These are phyloP conservation scores for Trichophyton verrucosum DNA, from an alignment of 2,329 filamentous ascomycete species.

Conservation along the genomic window DNA sequence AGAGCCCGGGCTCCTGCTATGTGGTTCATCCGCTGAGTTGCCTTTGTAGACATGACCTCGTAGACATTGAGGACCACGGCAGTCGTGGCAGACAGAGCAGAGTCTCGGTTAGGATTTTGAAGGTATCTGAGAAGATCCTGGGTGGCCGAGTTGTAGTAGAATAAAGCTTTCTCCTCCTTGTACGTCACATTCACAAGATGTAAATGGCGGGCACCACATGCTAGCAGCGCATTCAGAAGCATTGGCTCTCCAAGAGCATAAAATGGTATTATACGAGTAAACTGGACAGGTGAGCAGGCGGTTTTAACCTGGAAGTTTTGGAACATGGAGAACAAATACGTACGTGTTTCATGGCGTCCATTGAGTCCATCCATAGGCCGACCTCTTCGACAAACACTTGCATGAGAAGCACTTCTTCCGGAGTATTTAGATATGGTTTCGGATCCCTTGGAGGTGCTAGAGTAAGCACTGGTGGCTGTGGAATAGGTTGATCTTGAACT, in stretches of 20 bases:
- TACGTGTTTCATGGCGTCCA: conserved; percentile 69
- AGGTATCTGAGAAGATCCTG: conserved; percentile 62
- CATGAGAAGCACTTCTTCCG: conserved; percentile 78
- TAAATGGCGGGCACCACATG: conserved; percentile 75
- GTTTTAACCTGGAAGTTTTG: background rate
- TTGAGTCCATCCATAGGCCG: conserved; percentile 84
- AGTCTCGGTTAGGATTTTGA: conserved; percentile 75
- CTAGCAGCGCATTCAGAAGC: conserved; percentile 77
- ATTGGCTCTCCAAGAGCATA: conserved; percentile 71
- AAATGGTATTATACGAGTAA: conserved; percentile 71
- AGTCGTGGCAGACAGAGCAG: conserved; percentile 70
- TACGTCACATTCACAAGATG: conserved; percentile 58
- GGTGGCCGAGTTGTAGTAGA: conserved; percentile 79
- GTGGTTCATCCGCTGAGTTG: conserved; percentile 73
- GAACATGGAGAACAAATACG: conserved; percentile 15
- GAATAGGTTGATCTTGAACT: conserved; percentile 9
- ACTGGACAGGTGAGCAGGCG: conserved; percentile 33
- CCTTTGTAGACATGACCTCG: conserved; percentile 77
- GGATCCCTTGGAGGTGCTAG: conserved; percentile 33
- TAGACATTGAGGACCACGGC: conserved; percentile 85
- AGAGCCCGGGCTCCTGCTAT: conserved; percentile 73
- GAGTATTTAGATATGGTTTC: conserved; percentile 55
- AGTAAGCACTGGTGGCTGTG: conserved; percentile 25
- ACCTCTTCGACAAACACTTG: conserved; percentile 87
- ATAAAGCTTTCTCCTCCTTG: conserved; percentile 62